Evolutionary conservation across 208 protist genomes (phyloP).

Genomic region (Acanthamoeba royreba): DNA sequence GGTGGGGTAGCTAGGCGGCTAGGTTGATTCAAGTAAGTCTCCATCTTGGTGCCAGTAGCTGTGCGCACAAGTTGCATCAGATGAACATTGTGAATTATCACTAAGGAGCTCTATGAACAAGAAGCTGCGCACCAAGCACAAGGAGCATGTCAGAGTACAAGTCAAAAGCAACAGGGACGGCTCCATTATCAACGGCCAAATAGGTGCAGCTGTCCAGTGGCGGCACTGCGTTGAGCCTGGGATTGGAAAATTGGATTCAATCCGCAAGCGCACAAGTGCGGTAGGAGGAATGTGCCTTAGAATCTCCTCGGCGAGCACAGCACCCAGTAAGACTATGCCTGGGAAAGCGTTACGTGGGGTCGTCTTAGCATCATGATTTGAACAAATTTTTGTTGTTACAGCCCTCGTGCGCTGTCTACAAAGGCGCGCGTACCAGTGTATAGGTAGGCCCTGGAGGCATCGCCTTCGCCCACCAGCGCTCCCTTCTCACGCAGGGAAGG

Average conservation of each 20-base stretch:
- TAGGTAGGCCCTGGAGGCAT: neutral
- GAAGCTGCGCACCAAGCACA: neutral
- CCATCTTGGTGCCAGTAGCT: neutral
- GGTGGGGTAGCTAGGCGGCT: neutral
- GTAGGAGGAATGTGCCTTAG: neutral
- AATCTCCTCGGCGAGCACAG: neutral
- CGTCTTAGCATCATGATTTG: too few species aligned
- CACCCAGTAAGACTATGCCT: neutral
- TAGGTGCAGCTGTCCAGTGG: constrained; percentile 38
- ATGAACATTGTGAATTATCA: neutral
- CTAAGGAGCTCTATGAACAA: neutral
- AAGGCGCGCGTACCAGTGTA: too few species aligned
- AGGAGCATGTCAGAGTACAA: constrained; percentile 42
- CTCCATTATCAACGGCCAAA: constrained; percentile 22
- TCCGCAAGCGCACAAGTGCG: neutral
- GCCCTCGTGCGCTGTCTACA: too few species aligned
- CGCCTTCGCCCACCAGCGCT: neutral
- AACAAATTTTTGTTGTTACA: too few species aligned
- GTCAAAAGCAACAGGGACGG: neutral
- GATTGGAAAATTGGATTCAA: neutral
- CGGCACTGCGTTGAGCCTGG: constrained; percentile 6
- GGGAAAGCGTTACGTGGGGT: too few species aligned
- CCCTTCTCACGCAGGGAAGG: neutral
- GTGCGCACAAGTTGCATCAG: too few species aligned
- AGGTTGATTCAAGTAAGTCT: neutral